A percentile compares a stretch with the other conserved stretches of the same genome.
Conservation (phyloP, 1,284 basidiomycete genomes). For the Veloboletus limbatus region DNA sequence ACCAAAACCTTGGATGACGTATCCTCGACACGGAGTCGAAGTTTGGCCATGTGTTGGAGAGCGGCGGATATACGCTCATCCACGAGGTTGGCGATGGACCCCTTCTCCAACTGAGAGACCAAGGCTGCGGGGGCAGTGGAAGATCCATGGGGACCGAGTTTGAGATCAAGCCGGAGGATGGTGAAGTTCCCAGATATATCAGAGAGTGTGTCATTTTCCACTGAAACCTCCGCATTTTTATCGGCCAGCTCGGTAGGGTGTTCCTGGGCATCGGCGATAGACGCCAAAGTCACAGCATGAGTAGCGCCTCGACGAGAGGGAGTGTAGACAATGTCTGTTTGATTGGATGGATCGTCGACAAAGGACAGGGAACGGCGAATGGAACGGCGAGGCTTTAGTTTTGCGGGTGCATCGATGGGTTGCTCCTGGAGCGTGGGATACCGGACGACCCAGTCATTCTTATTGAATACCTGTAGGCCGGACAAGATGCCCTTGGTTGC, state of each 20-base stretch:
- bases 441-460: constrained; percentile 80
- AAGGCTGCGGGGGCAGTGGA: constrained; percentile 73
- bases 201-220: constrained; percentile 43
- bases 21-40: constrained; percentile 86
- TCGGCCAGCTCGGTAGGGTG: constrained; percentile 33
- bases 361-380: constrained; percentile 74
- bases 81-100: constrained; percentile 89
- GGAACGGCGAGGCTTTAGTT: constrained; percentile 37
- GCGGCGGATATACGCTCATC: constrained; percentile 84
- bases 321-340: constrained; percentile 66
- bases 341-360: constrained; percentile 70
- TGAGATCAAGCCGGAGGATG: constrained; percentile 89
- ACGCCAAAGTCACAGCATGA: constrained; percentile 55
- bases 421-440: constrained; percentile 68
- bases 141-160: constrained; percentile 76
- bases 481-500: constrained; percentile 67
- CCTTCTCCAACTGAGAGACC: constrained; percentile 89
- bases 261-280: constrained; percentile 46
- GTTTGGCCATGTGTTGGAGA: constrained; percentile 79
- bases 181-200: constrained; percentile 62
- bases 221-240: constrained; percentile 35
- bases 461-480: constrained; percentile 81
- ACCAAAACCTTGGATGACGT: constrained; percentile 96
- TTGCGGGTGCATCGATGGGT: constrained; percentile 20
- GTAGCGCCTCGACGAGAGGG: constrained; percentile 47